A percentile compares a stretch with the other conserved stretches of the same genome.
phyloP scores from a whole-genome alignment of 305 asterid species.

The Plantago lanceolata region DNA sequence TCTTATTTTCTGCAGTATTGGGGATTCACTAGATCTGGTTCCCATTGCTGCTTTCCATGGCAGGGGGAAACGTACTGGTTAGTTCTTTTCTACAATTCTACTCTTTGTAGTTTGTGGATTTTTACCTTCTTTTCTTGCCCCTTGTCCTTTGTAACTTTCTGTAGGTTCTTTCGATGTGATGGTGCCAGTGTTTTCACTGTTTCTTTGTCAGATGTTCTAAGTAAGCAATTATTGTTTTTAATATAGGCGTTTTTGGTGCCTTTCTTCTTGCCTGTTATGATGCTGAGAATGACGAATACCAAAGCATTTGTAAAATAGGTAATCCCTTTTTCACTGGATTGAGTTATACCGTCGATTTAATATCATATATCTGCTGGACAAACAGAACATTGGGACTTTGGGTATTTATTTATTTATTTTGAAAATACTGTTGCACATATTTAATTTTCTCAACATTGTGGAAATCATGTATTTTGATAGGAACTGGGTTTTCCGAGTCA shows the following conservation, averaged over 20 bases:
- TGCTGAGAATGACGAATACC: conserved; percentile 73
- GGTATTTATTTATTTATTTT: background rate
- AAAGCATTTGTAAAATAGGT: conserved; percentile 96
- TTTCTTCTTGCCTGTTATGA: conserved; percentile 98
- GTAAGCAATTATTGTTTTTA: conserved; percentile 7
- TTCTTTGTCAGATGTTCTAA: too few relatives aligned
- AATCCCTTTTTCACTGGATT: conserved; percentile 26
- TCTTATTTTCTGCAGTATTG: conserved; percentile 53
- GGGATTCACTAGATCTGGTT: conserved; percentile 92
- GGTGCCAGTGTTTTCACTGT: conserved; percentile 8
- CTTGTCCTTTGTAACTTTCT: conserved; percentile 4
- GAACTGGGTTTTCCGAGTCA: conserved; percentile 89
- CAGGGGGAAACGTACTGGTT: conserved; percentile 90
- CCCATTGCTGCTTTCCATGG: conserved; percentile 97
- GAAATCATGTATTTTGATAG: conserved; percentile 36
- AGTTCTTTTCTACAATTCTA: conserved; percentile 14
- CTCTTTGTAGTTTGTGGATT: conserved; percentile 6
- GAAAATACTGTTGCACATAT: conserved; percentile 7
- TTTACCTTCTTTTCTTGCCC: background rate
- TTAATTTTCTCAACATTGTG: conserved; percentile 13
- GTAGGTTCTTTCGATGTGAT: conserved; percentile 14
- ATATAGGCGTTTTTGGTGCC: conserved; percentile 82
- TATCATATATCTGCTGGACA: background rate
- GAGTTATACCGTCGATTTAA: conserved; percentile 23
- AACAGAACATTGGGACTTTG: background rate